Conservation (phyloP, 2,329 filamentous ascomycete species). For the Epicoccum nigrum region DNA sequence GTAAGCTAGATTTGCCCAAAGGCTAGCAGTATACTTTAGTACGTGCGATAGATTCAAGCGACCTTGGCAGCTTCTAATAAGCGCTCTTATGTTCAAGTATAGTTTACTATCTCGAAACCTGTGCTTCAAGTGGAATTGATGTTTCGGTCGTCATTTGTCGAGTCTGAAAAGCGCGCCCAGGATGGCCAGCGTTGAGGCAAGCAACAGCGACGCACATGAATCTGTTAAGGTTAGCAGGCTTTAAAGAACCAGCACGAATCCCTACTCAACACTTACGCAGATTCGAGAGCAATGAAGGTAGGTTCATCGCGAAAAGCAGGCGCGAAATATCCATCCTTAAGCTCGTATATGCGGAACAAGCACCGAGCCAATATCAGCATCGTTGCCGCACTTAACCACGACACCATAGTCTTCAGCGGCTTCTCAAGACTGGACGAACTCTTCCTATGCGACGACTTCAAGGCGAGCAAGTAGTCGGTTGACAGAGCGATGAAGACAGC, state of each 20-base stretch:
- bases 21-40: too few relatives aligned
- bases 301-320: constrained; percentile 6
- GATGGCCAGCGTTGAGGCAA: constrained; percentile 8
- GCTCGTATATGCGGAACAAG: constrained; percentile 15
- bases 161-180: not conserved
- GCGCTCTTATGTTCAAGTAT: too few relatives aligned
- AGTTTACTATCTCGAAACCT: too few relatives aligned
- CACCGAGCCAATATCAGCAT: constrained; percentile 10
- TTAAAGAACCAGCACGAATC: too few relatives aligned
- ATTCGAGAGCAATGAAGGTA: constrained; percentile 16
- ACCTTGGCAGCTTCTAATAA: too few relatives aligned
- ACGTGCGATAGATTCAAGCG: too few relatives aligned
- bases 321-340: constrained; percentile 18
- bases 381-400: not conserved
- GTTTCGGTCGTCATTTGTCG: not conserved
- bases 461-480: not conserved
- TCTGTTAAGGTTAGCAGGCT: not conserved
- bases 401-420: not conserved
- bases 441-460: not conserved
- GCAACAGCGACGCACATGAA: constrained; percentile 6
- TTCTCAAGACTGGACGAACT: not conserved
- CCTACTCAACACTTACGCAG: constrained; percentile 4
- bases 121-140: too few relatives aligned
- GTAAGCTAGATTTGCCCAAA: too few relatives aligned
- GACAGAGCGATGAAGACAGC: constrained; percentile 1